Conservation (phyloP, 2,329 filamentous ascomycete species). For the Colletotrichum higginsianum region DNA sequence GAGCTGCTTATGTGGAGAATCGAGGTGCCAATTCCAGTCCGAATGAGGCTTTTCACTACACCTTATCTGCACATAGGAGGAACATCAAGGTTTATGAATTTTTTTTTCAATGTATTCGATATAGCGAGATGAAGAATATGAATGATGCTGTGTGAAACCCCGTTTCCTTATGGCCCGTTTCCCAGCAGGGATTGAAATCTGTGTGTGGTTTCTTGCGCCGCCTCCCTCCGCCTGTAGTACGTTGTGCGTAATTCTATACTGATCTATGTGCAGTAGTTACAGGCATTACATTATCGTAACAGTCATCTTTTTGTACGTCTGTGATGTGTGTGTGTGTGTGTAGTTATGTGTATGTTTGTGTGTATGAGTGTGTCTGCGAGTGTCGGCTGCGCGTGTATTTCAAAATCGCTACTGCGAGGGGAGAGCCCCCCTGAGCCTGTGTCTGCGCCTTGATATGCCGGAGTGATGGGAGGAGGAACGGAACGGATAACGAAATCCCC, state of each 20-base stretch:
- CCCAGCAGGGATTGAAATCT: slow-evolving; percentile 19
- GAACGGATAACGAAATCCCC: too few relatives aligned
- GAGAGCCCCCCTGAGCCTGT: not conserved
- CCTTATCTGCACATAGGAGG: too few relatives aligned
- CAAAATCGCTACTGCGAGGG: slow-evolving; percentile 20
- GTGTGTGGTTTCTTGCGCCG: slow-evolving; percentile 8
- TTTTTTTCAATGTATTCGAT: slow-evolving; percentile 18
- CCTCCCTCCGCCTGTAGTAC: not conserved
- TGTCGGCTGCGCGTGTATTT: slow-evolving; percentile 8
- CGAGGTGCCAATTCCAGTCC: not conserved
- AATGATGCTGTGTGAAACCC: slow-evolving; percentile 10
- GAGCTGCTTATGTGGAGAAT: slow-evolving; percentile 11
- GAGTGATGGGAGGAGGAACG: not conserved
- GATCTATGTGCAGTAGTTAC: slow-evolving; percentile 42
- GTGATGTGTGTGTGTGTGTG: slow-evolving; percentile 4
- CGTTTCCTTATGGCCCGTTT: slow-evolving; percentile 4
- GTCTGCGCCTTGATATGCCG: slow-evolving; percentile 23
- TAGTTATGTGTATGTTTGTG: slow-evolving; percentile 24
- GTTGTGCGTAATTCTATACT: slow-evolving; percentile 36
- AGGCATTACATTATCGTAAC: slow-evolving; percentile 43
- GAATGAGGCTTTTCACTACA: too few relatives aligned
- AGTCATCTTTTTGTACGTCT: slow-evolving; percentile 39
- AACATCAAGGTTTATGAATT: slow-evolving; percentile 10
- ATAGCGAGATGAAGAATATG: not conserved
- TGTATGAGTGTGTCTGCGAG: not conserved